Evolutionary conservation across 1,139 yeast species (phyloP).

Genomic region (Saccharomyces hybrid): DNA sequence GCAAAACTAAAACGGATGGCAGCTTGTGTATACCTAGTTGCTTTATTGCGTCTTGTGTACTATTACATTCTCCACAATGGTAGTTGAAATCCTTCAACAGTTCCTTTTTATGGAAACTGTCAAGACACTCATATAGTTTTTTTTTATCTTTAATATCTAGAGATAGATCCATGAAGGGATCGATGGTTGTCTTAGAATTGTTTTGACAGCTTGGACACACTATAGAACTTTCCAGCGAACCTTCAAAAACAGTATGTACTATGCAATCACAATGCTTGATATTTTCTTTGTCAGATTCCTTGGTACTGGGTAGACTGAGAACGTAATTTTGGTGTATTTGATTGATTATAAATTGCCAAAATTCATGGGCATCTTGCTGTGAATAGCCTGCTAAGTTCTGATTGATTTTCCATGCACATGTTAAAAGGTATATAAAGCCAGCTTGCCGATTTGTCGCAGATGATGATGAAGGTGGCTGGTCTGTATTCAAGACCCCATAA

Average conservation of each 20-base stretch:
- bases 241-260: constrained; percentile 72
- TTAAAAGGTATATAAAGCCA: constrained; percentile 39
- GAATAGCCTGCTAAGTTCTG: constrained; percentile 85
- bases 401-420: constrained; percentile 79
- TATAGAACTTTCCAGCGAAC: constrained; percentile 66
- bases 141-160: constrained; percentile 50
- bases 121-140: constrained; percentile 56
- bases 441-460: constrained; percentile 34
- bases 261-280: constrained; percentile 55
- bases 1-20: constrained; percentile 76
- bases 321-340: constrained; percentile 58
- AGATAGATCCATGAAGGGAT: constrained; percentile 86
- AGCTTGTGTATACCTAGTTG: constrained; percentile 58
- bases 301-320: constrained; percentile 17
- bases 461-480: constrained; percentile 30
- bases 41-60: constrained; percentile 59
- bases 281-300: constrained; percentile 9
- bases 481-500: constrained; percentile 27
- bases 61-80: constrained; percentile 59
- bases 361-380: constrained; percentile 97
- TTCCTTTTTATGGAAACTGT: constrained; percentile 70
- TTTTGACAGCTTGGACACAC: constrained; percentile 63
- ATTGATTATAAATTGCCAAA: constrained; percentile 82
- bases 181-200: constrained; percentile 56
- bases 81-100: constrained; percentile 60